phyloP scores from a whole-genome alignment of 2,329 filamentous ascomycete species.

The Fusarium sp. region DNA sequence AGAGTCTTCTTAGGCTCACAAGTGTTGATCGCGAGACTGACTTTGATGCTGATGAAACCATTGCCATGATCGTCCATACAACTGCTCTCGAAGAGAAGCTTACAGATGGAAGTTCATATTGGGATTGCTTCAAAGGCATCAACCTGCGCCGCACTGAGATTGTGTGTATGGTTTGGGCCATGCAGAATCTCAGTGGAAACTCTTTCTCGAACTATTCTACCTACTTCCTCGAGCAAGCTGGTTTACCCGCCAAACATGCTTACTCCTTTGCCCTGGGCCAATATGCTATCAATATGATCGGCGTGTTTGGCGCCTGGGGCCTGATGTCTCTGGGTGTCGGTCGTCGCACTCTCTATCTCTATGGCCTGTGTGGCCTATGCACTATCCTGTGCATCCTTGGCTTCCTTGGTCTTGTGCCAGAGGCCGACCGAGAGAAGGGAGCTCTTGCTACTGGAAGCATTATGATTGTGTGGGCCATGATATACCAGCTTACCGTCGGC shows the following conservation, averaged over 20 bases:
- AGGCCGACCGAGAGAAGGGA: conserved; percentile 65
- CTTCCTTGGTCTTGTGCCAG: conserved; percentile 80
- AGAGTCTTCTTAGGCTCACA: conserved; percentile 72
- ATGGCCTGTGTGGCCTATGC: conserved; percentile 79
- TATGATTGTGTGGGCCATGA: conserved; percentile 84
- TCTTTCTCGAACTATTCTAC: conserved; percentile 74
- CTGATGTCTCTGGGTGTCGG: conserved; percentile 81
- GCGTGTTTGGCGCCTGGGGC: conserved; percentile 84
- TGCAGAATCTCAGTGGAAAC: conserved; percentile 72
- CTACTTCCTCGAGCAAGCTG: conserved; percentile 70
- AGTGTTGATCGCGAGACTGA: conserved; percentile 71
- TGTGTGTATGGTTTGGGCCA: conserved; percentile 72
- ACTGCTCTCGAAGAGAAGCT: conserved; percentile 82
- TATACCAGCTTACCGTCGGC: conserved; percentile 88
- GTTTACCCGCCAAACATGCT: conserved; percentile 59
- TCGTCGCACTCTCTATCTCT: conserved; percentile 79
- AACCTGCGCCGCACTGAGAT: conserved; percentile 82
- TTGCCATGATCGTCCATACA: conserved; percentile 93
- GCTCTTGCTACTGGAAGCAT: conserved; percentile 83
- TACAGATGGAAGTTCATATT: conserved; percentile 77
- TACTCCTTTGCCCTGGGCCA: conserved; percentile 71
- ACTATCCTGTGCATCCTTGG: conserved; percentile 83
- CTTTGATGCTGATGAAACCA: conserved; percentile 84
- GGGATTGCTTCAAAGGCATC: conserved; percentile 84
- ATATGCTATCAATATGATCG: conserved; percentile 79